A percentile compares a stretch with the other conserved stretches of the same genome.
phyloP scores from a whole-genome alignment of 2,329 filamentous ascomycete genomes.

The Aaosphaeria arxii region DNA sequence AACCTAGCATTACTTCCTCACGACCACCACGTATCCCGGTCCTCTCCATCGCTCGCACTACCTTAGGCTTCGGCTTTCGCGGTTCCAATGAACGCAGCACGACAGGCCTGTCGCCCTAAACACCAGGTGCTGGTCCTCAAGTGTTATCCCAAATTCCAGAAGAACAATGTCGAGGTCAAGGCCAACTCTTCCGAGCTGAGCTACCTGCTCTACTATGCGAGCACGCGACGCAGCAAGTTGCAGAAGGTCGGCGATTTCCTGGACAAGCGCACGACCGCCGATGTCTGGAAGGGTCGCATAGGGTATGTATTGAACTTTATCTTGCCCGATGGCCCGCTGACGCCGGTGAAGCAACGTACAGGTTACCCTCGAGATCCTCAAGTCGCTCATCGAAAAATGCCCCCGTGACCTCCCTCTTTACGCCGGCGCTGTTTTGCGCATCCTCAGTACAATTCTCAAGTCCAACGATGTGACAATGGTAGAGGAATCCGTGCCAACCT shows the following conservation, averaged over 20 bases:
- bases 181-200: constrained; percentile 96
- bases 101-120: constrained; percentile 74
- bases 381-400: constrained; percentile 87
- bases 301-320: constrained; percentile 57
- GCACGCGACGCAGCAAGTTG: constrained; percentile 89
- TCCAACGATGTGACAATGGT: constrained; percentile 90
- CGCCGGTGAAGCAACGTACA: constrained; percentile 71
- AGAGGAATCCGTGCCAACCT: constrained; percentile 82
- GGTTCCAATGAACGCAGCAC: constrained; percentile 53
- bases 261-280: constrained; percentile 87
- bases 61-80: too few species aligned
- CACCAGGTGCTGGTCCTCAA: constrained; percentile 95
- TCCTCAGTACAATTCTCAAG: constrained; percentile 77
- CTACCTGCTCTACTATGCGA: constrained; percentile 95
- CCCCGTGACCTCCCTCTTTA: constrained; percentile 89
- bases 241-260: constrained; percentile 94
- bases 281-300: constrained; percentile 85
- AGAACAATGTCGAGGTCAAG: constrained; percentile 83
- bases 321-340: not conserved
- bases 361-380: constrained; percentile 89
- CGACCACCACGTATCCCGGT: too few species aligned
- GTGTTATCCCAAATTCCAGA: constrained; percentile 91
- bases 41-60: too few species aligned
- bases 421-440: constrained; percentile 77
- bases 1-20: too few species aligned